Evolutionary conservation across 2,329 filamentous ascomycete species (phyloP).

Genomic region (Colletotrichum trifolii): DNA sequence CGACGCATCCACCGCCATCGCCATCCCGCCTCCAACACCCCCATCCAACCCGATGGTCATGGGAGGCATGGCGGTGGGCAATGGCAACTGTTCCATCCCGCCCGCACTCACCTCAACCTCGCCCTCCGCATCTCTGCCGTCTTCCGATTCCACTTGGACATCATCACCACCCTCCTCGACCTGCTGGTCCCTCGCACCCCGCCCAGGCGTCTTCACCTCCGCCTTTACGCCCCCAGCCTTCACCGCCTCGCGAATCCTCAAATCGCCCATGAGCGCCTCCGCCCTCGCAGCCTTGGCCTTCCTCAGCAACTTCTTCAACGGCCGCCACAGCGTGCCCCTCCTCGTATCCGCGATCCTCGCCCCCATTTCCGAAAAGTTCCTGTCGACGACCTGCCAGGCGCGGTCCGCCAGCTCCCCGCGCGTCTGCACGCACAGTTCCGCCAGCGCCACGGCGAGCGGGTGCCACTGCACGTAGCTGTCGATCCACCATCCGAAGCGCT

Average conservation of each 20-base stretch:
- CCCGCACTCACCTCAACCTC: neutral
- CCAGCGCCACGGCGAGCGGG: constrained; percentile 62
- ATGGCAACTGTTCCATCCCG: neutral
- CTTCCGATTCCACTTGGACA: neutral
- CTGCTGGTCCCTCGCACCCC: neutral
- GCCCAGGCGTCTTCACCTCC: neutral
- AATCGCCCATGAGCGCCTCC: constrained; percentile 43
- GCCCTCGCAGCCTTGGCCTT: constrained; percentile 57
- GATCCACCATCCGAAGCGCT: constrained; percentile 60
- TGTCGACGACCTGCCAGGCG: constrained; percentile 62
- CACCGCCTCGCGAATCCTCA: constrained; percentile 36
- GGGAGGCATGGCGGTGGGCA: constrained; percentile 4
- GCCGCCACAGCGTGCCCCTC: constrained; percentile 63
- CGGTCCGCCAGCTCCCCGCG: constrained; percentile 57
- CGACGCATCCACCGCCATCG: constrained; percentile 15
- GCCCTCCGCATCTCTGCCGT: neutral
- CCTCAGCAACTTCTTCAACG: constrained; percentile 63
- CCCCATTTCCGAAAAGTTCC: constrained; percentile 55
- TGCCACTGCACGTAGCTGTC: constrained; percentile 66
- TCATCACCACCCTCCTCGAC: constrained; percentile 5
- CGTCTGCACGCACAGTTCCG: constrained; percentile 62
- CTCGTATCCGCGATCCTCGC: constrained; percentile 60
- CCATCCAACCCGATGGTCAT: neutral
- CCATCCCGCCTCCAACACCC: neutral
- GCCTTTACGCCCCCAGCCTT: neutral